Conservation (phyloP, 1,139 yeast genomes). For the Kluyveromyces marxianus region DNA sequence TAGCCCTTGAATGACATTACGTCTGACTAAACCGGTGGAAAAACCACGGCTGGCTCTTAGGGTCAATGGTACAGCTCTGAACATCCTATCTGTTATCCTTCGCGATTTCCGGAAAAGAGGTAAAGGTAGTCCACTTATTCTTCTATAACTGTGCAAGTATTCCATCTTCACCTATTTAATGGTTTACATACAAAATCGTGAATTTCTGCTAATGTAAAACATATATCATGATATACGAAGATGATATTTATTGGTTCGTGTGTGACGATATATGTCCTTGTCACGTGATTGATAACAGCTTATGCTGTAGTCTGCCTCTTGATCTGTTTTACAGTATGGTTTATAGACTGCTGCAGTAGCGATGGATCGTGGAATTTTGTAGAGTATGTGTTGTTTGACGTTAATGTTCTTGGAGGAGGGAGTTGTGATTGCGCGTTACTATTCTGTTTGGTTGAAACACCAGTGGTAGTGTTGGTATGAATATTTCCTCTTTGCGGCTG, state of each 20-base stretch:
- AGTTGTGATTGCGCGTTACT: neutral
- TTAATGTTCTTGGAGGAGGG: conserved; percentile 14
- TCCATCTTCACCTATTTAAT: too few species aligned
- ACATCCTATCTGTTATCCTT: neutral
- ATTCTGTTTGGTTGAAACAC: too few species aligned
- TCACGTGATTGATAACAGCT: neutral
- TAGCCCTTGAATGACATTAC: conserved; percentile 68
- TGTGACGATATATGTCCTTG: neutral
- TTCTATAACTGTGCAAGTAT: too few species aligned
- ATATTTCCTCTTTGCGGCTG: conserved; percentile 28
- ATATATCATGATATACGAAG: neutral
- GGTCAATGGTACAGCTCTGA: conserved; percentile 5
- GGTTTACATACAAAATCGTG: too few species aligned
- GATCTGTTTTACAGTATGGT: conserved; percentile 1
- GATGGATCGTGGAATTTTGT: conserved; percentile 3
- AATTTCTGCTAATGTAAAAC: neutral
- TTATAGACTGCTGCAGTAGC: conserved; percentile 1
- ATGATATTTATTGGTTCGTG: conserved; percentile 2
- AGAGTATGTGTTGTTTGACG: conserved; percentile 3
- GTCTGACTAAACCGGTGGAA: conserved; percentile 13
- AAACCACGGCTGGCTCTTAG: conserved; percentile 9
- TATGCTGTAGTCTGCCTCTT: neutral
- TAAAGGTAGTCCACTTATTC: too few species aligned
- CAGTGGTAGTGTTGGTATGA: neutral
- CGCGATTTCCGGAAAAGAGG: neutral